A percentile compares a stretch with the other conserved stretches of the same genome.
phyloP scores from a whole-genome alignment of 2,329 filamentous ascomycete species.

The Botrytis tulipae region DNA sequence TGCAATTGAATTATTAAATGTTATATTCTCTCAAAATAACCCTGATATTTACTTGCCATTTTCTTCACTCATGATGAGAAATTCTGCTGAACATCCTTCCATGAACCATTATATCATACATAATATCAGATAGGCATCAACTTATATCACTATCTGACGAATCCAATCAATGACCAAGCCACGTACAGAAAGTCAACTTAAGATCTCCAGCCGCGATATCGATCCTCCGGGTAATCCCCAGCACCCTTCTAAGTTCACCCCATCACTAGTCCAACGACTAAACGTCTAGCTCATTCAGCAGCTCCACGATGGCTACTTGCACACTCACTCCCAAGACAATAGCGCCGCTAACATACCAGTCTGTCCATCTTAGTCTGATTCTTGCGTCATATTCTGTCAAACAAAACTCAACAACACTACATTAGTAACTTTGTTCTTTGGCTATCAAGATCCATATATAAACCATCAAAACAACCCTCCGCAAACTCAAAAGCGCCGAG shows the following conservation, averaged over 20 bases:
- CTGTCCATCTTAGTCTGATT: no score
- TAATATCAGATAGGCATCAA: no score
- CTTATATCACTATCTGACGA: no score
- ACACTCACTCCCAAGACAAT: not conserved
- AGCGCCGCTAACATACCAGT: not conserved
- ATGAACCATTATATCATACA: no score
- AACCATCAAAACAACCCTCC: not conserved
- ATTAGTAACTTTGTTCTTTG: no score
- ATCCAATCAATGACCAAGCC: no score
- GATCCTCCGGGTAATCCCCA: not conserved
- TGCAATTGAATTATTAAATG: no score
- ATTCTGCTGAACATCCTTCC: no score
- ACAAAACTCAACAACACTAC: not conserved
- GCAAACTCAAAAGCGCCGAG: not conserved
- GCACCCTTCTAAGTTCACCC: not conserved
- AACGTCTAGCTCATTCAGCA: not conserved
- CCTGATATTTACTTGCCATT: no score
- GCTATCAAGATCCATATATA: not conserved
- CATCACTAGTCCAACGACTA: not conserved
- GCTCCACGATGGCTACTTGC: not conserved
- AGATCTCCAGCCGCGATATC: no score
- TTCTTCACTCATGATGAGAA: not conserved
- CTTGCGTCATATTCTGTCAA: not conserved
- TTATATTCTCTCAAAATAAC: no score
- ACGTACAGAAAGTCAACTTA: no score